Conservation (phyloP, 257 asterid species). For the Petunia secreta region DNA sequence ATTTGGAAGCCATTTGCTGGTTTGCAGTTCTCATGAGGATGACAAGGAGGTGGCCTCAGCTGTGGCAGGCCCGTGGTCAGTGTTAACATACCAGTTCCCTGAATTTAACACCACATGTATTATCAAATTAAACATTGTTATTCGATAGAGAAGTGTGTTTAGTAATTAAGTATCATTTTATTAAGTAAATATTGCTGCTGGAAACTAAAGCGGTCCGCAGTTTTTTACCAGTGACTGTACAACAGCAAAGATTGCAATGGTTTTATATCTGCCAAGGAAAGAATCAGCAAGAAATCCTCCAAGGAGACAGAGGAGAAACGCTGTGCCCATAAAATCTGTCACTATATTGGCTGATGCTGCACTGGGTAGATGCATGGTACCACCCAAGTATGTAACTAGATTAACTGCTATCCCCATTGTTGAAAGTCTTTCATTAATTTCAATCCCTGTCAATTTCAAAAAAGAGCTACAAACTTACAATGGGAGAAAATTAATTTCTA, state of each 20-base stretch:
- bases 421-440: conserved; percentile 69
- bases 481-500: background rate
- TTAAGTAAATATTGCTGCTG: background rate
- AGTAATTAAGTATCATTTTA: too few species aligned
- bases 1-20: conserved; percentile 72
- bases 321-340: conserved; percentile 90
- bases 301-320: conserved; percentile 75
- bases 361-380: conserved; percentile 73
- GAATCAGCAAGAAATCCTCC: conserved; percentile 96
- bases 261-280: conserved; percentile 81
- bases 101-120: background rate
- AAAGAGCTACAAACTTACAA: background rate
- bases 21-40: conserved; percentile 45
- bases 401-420: conserved; percentile 86
- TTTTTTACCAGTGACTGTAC: conserved; percentile 55
- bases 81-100: conserved; percentile 86
- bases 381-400: conserved; percentile 71
- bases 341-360: conserved; percentile 55
- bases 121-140: background rate
- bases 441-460: conserved; percentile 51
- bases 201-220: background rate
- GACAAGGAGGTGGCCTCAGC: conserved; percentile 78
- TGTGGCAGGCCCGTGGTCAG: conserved; percentile 58
- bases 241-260: conserved; percentile 65
- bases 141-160: too few species aligned